Conservation (phyloP, 345 rosid genomes). For the Rhizophora mangle region DNA sequence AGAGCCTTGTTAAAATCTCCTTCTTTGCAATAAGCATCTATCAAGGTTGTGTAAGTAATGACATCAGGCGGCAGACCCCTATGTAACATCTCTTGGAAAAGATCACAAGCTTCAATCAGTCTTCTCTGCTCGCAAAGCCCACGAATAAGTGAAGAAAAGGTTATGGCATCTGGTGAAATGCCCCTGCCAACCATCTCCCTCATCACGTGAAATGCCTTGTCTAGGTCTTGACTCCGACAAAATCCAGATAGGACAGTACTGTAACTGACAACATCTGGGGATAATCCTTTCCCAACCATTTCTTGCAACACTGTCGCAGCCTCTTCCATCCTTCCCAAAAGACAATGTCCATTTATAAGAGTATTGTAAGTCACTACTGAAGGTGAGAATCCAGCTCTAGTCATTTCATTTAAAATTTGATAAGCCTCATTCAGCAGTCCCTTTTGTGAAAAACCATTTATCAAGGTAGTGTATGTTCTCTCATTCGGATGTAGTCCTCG, state of each 20-base stretch:
- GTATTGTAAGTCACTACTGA: slow-evolving; percentile 81
- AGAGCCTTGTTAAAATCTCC: slow-evolving; percentile 57
- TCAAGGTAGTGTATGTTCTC: slow-evolving; percentile 74
- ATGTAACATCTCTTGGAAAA: slow-evolving; percentile 66
- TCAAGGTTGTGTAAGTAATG: slow-evolving; percentile 66
- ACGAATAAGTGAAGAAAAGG: slow-evolving; percentile 69
- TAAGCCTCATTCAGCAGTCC: slow-evolving; percentile 68
- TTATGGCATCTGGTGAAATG: slow-evolving; percentile 55
- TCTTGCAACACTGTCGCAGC: slow-evolving; percentile 46
- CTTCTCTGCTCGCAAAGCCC: slow-evolving; percentile 69
- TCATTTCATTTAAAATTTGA: slow-evolving; percentile 58
- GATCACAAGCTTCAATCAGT: slow-evolving; percentile 64
- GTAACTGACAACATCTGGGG: slow-evolving; percentile 79
- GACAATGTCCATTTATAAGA: slow-evolving; percentile 70
- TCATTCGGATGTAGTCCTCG: slow-evolving; percentile 76
- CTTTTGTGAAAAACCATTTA: slow-evolving; percentile 72
- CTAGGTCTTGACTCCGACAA: slow-evolving; percentile 53
- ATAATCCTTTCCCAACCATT: slow-evolving; percentile 57
- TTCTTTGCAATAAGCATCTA: slow-evolving; percentile 67
- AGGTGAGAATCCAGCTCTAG: slow-evolving; percentile 55
- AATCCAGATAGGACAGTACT: slow-evolving; percentile 75
- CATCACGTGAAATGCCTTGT: slow-evolving; percentile 58
- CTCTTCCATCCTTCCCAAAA: slow-evolving; percentile 60
- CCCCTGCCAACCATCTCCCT: slow-evolving; percentile 62
- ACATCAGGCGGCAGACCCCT: slow-evolving; percentile 59